Evolutionary conservation across 2,329 filamentous ascomycete genomes (phyloP).

Genomic region (Colletotrichum sp.): DNA sequence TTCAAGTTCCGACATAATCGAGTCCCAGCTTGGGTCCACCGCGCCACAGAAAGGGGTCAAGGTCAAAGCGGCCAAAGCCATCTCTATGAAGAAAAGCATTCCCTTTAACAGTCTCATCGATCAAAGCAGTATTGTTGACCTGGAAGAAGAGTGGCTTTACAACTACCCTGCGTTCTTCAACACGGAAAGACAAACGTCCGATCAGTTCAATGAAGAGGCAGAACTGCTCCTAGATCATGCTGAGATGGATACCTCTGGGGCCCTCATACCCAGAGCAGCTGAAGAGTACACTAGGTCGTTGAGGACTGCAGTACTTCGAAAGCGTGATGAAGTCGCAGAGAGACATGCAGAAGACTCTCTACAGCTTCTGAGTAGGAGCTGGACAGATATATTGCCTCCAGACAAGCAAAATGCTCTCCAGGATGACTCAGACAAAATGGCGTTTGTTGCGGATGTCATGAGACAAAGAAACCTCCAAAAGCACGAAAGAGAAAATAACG

Average conservation of each 20-base stretch:
- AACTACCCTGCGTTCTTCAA: neutral
- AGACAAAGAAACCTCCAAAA: neutral
- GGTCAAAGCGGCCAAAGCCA: rapidly evolving
- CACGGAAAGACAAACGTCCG: rapidly evolving
- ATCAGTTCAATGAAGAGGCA: neutral
- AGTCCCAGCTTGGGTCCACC: rapidly evolving
- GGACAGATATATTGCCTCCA: neutral
- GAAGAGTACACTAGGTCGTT: neutral
- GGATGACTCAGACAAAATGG: rapidly evolving
- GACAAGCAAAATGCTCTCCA: rapidly evolving
- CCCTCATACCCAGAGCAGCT: neutral
- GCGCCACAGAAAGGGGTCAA: rapidly evolving
- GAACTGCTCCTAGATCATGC: rapidly evolving
- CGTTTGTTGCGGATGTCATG: neutral
- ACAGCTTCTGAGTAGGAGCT: neutral
- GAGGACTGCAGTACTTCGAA: neutral
- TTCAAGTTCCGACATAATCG: neutral
- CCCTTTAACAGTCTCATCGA: neutral
- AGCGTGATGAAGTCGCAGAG: neutral
- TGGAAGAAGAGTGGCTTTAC: neutral
- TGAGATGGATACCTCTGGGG: neutral
- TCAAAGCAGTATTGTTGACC: neutral
- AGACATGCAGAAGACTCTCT: neutral
- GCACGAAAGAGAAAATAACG: neutral
- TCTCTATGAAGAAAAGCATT: neutral